Evolutionary conservation across 305 asterid species (phyloP).

Genomic region (Withania somnifera): DNA sequence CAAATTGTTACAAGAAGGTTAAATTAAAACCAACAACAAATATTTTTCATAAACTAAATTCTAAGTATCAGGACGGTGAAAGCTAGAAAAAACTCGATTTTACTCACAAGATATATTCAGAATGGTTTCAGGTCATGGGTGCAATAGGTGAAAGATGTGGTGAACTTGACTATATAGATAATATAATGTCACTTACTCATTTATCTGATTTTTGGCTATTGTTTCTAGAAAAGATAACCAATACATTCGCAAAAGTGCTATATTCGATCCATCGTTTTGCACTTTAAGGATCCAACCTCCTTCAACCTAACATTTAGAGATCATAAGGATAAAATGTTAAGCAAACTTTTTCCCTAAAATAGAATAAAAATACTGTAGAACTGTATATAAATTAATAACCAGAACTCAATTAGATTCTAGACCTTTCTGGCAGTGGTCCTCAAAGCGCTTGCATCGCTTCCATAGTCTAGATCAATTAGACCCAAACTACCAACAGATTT

Average conservation of each 20-base stretch:
- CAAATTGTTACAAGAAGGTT: neutral
- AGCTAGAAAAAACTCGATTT: neutral
- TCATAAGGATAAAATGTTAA: neutral
- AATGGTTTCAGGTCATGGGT: neutral
- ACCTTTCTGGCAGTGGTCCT: conserved; percentile 89
- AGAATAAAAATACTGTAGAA: neutral
- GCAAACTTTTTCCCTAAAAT: neutral
- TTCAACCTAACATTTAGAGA: conserved; percentile 49
- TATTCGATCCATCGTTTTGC: conserved; percentile 97
- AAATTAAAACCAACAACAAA: neutral
- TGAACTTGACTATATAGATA: neutral
- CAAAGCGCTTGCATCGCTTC: conserved; percentile 95
- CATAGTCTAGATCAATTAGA: conserved; percentile 91
- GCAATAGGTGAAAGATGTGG: neutral
- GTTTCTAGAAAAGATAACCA: conserved; percentile 82
- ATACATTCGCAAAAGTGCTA: conserved; percentile 87
- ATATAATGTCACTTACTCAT: conserved; percentile 48
- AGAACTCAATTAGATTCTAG: neutral
- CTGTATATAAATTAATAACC: neutral
- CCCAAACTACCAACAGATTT: conserved; percentile 39
- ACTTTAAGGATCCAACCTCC: conserved; percentile 98
- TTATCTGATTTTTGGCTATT: conserved; percentile 65
- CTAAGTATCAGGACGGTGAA: neutral
- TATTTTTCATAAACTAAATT: neutral
- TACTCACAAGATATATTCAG: neutral